Conservation (phyloP, 208 protist species). For the Trypanosoma rangeli region DNA sequence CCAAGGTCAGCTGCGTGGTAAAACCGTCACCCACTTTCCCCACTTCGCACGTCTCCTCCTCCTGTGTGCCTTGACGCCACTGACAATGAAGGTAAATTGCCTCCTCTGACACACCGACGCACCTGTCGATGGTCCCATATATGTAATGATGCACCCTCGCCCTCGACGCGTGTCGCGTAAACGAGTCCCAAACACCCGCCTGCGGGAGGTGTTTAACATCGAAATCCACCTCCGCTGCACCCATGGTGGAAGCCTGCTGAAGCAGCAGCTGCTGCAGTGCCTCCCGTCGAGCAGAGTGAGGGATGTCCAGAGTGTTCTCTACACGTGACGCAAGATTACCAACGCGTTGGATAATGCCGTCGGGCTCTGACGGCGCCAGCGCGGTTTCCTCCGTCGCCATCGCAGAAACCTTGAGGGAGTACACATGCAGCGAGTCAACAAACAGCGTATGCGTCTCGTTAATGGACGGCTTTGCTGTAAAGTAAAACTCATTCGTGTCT, state of each 20-base stretch:
- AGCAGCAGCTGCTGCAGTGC: slow-evolving; percentile 16
- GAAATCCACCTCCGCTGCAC: background rate
- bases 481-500: slow-evolving; percentile 49
- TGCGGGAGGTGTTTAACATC: background rate
- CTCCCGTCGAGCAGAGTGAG: background rate
- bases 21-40: slow-evolving; percentile 22
- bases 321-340: background rate
- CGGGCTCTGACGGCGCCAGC: background rate
- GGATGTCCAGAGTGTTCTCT: background rate
- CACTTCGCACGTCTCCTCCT: background rate
- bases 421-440: slow-evolving; percentile 72
- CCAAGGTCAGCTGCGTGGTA: slow-evolving; percentile 61
- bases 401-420: slow-evolving; percentile 55
- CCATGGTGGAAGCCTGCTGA: background rate
- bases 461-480: slow-evolving; percentile 64
- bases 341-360: slow-evolving; percentile 12
- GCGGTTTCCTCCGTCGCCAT: slow-evolving; percentile 14
- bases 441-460: slow-evolving; percentile 67
- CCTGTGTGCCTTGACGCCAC: slow-evolving; percentile 23
- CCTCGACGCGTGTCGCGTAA: background rate
- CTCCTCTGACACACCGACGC: slow-evolving; percentile 42
- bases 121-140: slow-evolving; percentile 62
- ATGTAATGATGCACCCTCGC: slow-evolving; percentile 30
- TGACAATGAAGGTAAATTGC: slow-evolving; percentile 58
- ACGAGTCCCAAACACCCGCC: background rate